phyloP scores from a whole-genome alignment of 805 yeast species.

The Candida ovalis region DNA sequence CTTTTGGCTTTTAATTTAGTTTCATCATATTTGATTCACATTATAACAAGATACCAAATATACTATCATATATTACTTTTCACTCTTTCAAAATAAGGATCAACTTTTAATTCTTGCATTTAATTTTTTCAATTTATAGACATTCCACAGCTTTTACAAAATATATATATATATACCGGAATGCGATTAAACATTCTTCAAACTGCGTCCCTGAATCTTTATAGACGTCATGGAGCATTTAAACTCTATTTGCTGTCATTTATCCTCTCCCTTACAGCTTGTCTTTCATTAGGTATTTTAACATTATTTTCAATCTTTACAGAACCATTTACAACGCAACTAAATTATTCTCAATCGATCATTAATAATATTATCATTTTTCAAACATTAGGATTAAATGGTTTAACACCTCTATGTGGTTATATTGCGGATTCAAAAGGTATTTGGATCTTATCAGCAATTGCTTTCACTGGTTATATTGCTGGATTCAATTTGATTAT shows the following conservation, averaged over 20 bases:
- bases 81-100: no score
- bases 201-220: conserved; percentile 4
- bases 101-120: no score
- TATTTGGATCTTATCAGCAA: conserved; percentile 61
- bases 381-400: conserved; percentile 77
- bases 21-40: no score
- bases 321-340: conserved; percentile 53
- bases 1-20: not conserved
- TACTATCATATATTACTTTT: no score
- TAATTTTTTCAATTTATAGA: no score
- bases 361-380: conserved; percentile 70
- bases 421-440: conserved; percentile 80
- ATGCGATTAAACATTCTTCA: not conserved
- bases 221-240: conserved; percentile 21
- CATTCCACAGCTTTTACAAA: no score
- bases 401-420: conserved; percentile 78
- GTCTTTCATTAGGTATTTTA: conserved; percentile 30
- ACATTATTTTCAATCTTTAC: conserved; percentile 58
- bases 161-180: not conserved
- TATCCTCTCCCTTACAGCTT: conserved; percentile 25
- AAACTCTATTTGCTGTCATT: conserved; percentile 22
- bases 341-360: conserved; percentile 59
- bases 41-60: no score
- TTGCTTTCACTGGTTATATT: conserved; percentile 57
- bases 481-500: conserved; percentile 59